phyloP scores from a whole-genome alignment of 495 filamentous ascomycete species.

The Cairneyella variabilis region DNA sequence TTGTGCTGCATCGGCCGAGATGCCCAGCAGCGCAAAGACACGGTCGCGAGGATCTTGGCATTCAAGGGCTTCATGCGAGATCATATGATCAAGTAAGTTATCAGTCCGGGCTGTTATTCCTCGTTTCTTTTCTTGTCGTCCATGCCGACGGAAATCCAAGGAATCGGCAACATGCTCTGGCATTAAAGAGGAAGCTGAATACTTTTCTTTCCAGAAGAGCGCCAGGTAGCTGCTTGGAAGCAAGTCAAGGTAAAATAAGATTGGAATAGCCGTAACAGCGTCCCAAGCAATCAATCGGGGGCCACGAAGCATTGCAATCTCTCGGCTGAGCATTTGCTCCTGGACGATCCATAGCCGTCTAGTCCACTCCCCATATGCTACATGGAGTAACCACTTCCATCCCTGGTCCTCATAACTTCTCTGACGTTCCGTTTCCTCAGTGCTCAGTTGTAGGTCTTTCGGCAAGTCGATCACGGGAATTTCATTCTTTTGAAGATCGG shows the following conservation, averaged over 20 bases:
- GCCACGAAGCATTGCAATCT: slow-evolving; percentile 5
- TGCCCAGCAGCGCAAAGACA: slow-evolving; percentile 18
- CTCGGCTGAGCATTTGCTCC: neutral
- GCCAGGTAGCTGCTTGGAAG: neutral
- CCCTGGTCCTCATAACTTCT: neutral
- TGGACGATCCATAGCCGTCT: slow-evolving; percentile 6
- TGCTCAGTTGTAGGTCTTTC: neutral
- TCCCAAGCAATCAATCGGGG: neutral
- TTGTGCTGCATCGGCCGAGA: slow-evolving; percentile 4
- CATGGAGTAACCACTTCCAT: neutral
- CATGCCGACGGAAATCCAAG: no score
- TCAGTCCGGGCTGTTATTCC: no score
- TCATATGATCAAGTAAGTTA: neutral
- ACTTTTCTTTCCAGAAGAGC: neutral
- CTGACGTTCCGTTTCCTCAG: neutral
- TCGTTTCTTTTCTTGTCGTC: no score
- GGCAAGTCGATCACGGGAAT: neutral
- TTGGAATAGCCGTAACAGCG: neutral
- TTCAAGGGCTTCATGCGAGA: neutral
- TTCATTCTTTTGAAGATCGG: no score
- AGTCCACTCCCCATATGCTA: slow-evolving; percentile 1
- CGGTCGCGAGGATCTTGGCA: slow-evolving; percentile 17
- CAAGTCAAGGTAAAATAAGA: neutral
- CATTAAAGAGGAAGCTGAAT: neutral
- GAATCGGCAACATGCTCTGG: neutral